A percentile compares a stretch with the other conserved stretches of the same genome.
These are phyloP conservation scores for Boletus barrowsii DNA, from an alignment of 768 basidiomycete species.

Conservation along the genomic window DNA sequence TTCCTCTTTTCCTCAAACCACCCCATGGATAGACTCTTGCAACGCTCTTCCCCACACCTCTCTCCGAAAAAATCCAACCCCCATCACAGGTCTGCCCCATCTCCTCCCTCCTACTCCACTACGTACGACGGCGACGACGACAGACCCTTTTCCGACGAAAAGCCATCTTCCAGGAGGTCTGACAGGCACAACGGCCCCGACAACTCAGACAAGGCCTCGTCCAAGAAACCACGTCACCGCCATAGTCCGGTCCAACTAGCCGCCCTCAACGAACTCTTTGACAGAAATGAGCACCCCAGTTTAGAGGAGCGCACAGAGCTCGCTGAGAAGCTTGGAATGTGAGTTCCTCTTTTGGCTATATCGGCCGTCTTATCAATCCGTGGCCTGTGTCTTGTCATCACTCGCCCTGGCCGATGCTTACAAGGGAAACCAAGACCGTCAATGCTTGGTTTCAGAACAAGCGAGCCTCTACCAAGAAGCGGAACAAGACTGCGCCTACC, in stretches of 20 bases:
- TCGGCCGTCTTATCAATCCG: constrained; percentile 18
- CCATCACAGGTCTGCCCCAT: constrained; percentile 8
- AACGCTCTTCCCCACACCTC: constrained; percentile 13
- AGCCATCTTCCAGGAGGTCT: constrained; percentile 19
- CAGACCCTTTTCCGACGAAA: constrained; percentile 21
- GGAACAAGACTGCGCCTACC: constrained; percentile 41
- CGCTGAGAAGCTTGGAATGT: constrained; percentile 76
- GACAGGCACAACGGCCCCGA: constrained; percentile 26
- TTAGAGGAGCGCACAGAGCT: constrained; percentile 65
- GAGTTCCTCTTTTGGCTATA: constrained; percentile 37
- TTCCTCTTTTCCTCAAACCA: constrained; percentile 29
- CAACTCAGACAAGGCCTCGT: constrained; percentile 19
- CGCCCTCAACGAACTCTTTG: constrained; percentile 76
- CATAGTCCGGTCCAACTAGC: constrained; percentile 70
- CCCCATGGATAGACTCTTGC: constrained; percentile 23
- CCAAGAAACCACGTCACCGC: constrained; percentile 77
- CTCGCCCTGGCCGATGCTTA: constrained; percentile 8
- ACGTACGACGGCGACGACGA: constrained; percentile 23
- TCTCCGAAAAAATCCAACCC: constrained; percentile 9
- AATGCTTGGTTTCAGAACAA: constrained; percentile 89
- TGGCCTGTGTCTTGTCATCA: constrained; percentile 7
- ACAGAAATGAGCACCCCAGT: constrained; percentile 71
- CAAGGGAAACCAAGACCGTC: constrained; percentile 81
- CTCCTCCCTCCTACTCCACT: constrained; percentile 8
- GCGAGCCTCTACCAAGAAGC: constrained; percentile 78